A percentile compares a stretch with the other conserved stretches of the same genome.
phyloP scores from a whole-genome alignment of 2,329 filamentous ascomycete species.

The Colletotrichum falcatum region DNA sequence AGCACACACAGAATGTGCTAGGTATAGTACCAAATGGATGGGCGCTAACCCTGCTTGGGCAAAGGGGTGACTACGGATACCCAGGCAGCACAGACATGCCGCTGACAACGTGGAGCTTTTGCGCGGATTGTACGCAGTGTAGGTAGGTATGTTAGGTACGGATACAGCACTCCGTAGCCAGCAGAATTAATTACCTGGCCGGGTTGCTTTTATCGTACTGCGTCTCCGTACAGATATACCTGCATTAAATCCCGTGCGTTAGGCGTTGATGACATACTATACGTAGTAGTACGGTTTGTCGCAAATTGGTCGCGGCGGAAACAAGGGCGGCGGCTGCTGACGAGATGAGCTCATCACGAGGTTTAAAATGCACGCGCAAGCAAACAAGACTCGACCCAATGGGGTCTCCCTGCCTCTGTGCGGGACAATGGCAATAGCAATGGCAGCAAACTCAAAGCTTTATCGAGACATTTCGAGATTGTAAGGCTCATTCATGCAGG shows the following conservation, averaged over 20 bases:
- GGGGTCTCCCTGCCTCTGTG: constrained; percentile 5
- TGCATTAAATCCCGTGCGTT: constrained; percentile 13
- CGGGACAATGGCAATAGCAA: not conserved
- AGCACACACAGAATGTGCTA: constrained; percentile 18
- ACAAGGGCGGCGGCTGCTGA: constrained; percentile 1
- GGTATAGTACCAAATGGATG: constrained; percentile 15
- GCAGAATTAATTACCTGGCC: not conserved
- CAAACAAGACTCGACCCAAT: constrained; percentile 14
- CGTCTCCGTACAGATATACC: too few species aligned
- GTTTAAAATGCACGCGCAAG: constrained; percentile 14
- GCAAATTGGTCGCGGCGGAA: constrained; percentile 7
- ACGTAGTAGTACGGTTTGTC: not conserved
- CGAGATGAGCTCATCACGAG: constrained; percentile 22
- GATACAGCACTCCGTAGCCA: too few species aligned
- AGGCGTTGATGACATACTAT: not conserved
- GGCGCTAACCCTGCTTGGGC: constrained; percentile 29
- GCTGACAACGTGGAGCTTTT: constrained; percentile 28
- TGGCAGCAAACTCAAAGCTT: constrained; percentile 6
- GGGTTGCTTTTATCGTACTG: not conserved
- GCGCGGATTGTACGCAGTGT: constrained; percentile 14
- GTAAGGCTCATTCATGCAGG: constrained; percentile 13
- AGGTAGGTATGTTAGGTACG: too few species aligned
- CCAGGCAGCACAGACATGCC: constrained; percentile 1
- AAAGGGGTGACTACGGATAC: not conserved
- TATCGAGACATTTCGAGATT: not conserved